A percentile compares a stretch with the other conserved stretches of the same genome.
Conservation (phyloP, 2,329 filamentous ascomycete species). For the Pseudogymnoascus sp. region DNA sequence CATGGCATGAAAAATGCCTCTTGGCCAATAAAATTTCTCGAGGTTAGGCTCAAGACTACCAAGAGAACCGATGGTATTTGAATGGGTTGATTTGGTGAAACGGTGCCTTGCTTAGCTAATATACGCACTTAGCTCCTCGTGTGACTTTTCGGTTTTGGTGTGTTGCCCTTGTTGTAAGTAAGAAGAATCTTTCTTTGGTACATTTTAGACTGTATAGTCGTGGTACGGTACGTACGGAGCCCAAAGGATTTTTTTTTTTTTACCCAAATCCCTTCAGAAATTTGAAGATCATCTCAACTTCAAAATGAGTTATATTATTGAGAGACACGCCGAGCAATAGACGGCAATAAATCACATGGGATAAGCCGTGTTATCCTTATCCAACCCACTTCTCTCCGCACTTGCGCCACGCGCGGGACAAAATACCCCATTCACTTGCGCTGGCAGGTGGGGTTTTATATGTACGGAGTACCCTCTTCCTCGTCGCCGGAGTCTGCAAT, state of each 20-base stretch:
- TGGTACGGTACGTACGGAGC: not conserved
- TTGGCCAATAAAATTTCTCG: not conserved
- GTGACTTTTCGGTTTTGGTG: not conserved
- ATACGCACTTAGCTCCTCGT: not conserved
- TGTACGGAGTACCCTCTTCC: not conserved
- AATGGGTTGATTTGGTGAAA: not conserved
- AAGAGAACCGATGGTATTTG: not conserved
- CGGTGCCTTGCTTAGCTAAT: slow-evolving; percentile 3
- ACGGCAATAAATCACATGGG: not conserved
- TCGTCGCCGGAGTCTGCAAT: not conserved
- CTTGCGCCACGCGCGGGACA: slow-evolving; percentile 6
- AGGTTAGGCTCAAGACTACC: not conserved
- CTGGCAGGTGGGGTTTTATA: slow-evolving; percentile 6
- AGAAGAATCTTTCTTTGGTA: not conserved
- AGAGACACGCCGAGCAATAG: not conserved
- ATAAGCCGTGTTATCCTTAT: slow-evolving; percentile 8
- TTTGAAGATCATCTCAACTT: not conserved
- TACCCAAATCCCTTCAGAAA: not conserved
- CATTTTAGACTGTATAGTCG: not conserved
- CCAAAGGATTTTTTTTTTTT: too few species aligned
- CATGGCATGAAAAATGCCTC: not conserved
- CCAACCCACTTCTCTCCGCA: slow-evolving; percentile 6
- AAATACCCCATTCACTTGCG: not conserved
- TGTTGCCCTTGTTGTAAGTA: not conserved
- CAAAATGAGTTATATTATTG: not conserved